Evolutionary conservation across 768 basidiomycete genomes (phyloP).

Genomic region (Xerocomus spinulosus): DNA sequence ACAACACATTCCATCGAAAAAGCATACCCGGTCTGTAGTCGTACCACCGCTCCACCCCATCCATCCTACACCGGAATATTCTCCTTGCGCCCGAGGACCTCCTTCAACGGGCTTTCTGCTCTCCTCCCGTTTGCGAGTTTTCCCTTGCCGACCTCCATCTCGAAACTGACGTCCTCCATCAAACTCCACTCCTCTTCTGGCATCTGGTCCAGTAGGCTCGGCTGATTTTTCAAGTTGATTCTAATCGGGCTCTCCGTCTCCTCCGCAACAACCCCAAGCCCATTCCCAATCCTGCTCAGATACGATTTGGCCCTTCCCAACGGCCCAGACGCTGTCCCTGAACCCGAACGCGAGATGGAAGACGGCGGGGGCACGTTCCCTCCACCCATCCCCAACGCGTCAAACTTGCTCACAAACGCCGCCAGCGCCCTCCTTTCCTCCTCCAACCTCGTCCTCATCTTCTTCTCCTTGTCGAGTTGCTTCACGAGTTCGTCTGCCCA

Average conservation of each 20-base stretch:
- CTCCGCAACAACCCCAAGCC: conserved; percentile 26
- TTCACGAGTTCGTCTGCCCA: conserved; percentile 74
- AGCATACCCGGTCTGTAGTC: not conserved
- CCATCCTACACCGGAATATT: conserved; percentile 17
- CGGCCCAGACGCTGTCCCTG: conserved; percentile 2
- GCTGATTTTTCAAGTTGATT: conserved; percentile 41
- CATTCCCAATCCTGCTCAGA: conserved; percentile 33
- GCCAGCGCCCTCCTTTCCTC: conserved; percentile 74
- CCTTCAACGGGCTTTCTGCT: conserved; percentile 29
- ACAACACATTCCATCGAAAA: conserved; percentile 1
- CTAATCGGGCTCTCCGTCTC: conserved; percentile 51
- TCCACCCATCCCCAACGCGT: conserved; percentile 57
- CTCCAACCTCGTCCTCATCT: conserved; percentile 63
- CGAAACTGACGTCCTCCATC: conserved; percentile 52
- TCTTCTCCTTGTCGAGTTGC: conserved; percentile 77
- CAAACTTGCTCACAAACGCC: conserved; percentile 79
- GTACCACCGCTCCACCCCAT: not conserved
- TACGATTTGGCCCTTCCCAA: conserved; percentile 47
- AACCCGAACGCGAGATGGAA: conserved; percentile 3
- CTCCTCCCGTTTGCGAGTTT: conserved; percentile 28
- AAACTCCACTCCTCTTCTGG: conserved; percentile 51
- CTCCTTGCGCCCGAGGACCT: conserved; percentile 26
- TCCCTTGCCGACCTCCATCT: conserved; percentile 31
- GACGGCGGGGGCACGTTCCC: conserved; percentile 32
- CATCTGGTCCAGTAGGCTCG: conserved; percentile 55